phyloP scores from a whole-genome alignment of 441 rosid genomes.

The Theobroma grandiflorum region DNA sequence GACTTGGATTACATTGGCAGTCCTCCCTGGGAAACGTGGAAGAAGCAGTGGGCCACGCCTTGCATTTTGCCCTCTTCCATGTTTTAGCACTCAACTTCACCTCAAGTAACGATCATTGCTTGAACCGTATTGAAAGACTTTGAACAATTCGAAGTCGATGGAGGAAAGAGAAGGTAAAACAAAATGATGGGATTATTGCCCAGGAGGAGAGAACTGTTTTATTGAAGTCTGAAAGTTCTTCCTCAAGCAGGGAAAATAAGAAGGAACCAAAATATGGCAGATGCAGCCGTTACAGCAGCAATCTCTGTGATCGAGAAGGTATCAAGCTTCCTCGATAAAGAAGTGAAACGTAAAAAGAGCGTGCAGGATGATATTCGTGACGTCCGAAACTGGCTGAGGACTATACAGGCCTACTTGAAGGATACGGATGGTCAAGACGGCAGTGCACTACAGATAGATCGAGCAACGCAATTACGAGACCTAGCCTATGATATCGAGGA shows the following conservation, averaged over 20 bases:
- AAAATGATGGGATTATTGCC: background rate
- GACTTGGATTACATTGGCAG: too few species aligned
- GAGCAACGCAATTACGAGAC: background rate
- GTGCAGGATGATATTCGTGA: background rate
- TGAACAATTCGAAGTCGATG: too few species aligned
- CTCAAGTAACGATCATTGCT: too few species aligned
- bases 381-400: background rate
- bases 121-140: too few species aligned
- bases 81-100: too few species aligned
- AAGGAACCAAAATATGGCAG: background rate
- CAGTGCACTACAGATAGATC: background rate
- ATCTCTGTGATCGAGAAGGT: background rate
- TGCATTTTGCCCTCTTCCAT: background rate
- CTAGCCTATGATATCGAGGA: background rate
- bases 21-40: background rate
- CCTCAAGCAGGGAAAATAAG: background rate
- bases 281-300: background rate
- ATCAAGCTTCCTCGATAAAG: background rate
- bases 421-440: background rate
- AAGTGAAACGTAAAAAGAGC: background rate
- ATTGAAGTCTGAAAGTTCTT: background rate
- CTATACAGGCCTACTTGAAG: background rate
- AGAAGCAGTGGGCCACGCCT: background rate
- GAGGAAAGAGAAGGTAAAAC: too few species aligned
- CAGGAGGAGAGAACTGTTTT: background rate